These are phyloP conservation scores for Mycena filopes DNA, from an alignment of 768 basidiomycete species.

Conservation along the genomic window DNA sequence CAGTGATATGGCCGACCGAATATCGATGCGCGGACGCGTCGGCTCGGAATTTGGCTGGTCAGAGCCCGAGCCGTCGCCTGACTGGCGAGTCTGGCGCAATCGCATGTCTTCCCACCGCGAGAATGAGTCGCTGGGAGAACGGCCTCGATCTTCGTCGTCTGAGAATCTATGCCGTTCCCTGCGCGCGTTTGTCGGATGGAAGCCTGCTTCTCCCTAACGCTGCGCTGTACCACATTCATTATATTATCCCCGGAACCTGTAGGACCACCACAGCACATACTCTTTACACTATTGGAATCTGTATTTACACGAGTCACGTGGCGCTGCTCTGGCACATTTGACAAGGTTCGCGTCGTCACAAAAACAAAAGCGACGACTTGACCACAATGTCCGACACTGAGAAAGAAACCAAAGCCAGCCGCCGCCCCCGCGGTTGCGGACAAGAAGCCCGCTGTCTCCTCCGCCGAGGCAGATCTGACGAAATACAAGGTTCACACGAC, in stretches of 20 bases:
- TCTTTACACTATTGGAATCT: slow-evolving; percentile 21
- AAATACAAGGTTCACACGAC: slow-evolving; percentile 80
- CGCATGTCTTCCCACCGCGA: slow-evolving; percentile 36
- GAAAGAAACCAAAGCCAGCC: slow-evolving; percentile 45
- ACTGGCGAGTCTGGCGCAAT: slow-evolving; percentile 65
- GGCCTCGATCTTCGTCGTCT: slow-evolving; percentile 8
- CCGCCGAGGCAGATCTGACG: slow-evolving; percentile 79
- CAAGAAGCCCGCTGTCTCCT: slow-evolving; percentile 61
- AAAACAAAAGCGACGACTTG: neutral
- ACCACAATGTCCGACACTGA: slow-evolving; percentile 71
- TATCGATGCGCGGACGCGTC: slow-evolving; percentile 65
- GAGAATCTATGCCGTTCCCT: slow-evolving; percentile 59
- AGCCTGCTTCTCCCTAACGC: slow-evolving; percentile 38
- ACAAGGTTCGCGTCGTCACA: slow-evolving; percentile 16
- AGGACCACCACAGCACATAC: slow-evolving; percentile 28
- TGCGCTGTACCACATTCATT: slow-evolving; percentile 7
- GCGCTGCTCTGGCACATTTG: too few species aligned
- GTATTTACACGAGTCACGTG: slow-evolving; percentile 20
- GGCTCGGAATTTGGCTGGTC: slow-evolving; percentile 61
- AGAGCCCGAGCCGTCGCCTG: slow-evolving; percentile 58
- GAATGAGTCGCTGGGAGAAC: slow-evolving; percentile 28
- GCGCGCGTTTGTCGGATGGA: slow-evolving; percentile 67
- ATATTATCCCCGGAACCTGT: slow-evolving; percentile 25
- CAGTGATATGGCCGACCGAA: slow-evolving; percentile 83
- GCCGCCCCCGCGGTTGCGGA: slow-evolving; percentile 51